Percentiles rank a stretch among this genome's conserved stretches.
These are phyloP conservation scores for Ustilago curta DNA, from an alignment of 1,284 basidiomycete species.

Conservation along the genomic window DNA sequence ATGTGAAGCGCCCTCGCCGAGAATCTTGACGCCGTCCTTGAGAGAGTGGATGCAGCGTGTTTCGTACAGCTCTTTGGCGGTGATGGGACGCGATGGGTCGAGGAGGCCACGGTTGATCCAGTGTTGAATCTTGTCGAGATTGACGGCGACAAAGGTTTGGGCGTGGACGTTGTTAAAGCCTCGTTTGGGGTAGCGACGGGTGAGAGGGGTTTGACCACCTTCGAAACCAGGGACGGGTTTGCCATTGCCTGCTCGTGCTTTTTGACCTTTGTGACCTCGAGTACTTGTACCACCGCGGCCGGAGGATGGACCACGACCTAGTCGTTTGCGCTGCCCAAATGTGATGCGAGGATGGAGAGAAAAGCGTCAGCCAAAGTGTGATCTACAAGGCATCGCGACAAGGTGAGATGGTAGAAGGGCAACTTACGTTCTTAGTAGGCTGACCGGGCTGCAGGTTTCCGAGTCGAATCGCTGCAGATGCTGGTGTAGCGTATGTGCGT, in stretches of 20 bases:
- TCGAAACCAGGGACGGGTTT: conserved; percentile 84
- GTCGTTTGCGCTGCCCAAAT: conserved; percentile 80
- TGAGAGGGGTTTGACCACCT: conserved; percentile 94
- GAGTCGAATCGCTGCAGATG: conserved; percentile 35
- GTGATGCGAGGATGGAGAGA: not conserved
- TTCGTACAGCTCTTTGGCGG: conserved; percentile 83
- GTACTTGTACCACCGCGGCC: conserved; percentile 91
- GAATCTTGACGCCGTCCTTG: conserved; percentile 89
- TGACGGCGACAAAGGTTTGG: conserved; percentile 82
- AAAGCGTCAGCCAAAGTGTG: not conserved
- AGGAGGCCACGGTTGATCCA: conserved; percentile 90
- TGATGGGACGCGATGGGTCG: conserved; percentile 84
- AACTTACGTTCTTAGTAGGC: conserved; percentile 45
- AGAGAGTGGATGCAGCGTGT: conserved; percentile 89
- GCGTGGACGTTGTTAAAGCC: conserved; percentile 84
- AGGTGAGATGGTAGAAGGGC: not conserved
- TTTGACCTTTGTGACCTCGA: conserved; percentile 95
- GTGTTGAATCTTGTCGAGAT: conserved; percentile 86
- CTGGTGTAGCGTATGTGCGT: conserved; percentile 36
- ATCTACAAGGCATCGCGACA: not conserved
- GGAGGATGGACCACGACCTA: conserved; percentile 91
- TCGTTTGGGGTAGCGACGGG: conserved; percentile 90
- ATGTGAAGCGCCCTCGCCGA: conserved; percentile 81
- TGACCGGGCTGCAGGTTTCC: conserved; percentile 49
- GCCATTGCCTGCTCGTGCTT: conserved; percentile 90